Evolutionary conservation across 2,329 filamentous ascomycete species (phyloP).

Genomic region (Phoma herbarum): DNA sequence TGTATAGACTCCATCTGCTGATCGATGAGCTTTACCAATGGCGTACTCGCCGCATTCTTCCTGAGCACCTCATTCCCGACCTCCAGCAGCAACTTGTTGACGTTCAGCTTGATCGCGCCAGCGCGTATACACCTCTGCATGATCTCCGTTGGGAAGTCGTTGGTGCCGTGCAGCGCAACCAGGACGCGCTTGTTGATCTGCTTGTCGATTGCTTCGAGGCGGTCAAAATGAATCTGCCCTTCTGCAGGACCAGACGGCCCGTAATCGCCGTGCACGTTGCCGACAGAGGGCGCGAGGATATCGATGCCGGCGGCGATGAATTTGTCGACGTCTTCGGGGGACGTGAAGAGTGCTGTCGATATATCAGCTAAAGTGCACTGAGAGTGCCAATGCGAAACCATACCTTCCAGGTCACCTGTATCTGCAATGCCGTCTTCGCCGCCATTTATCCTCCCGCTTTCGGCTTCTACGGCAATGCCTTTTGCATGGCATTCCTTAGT

Average conservation of each 20-base stretch:
- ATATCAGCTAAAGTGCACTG: not conserved
- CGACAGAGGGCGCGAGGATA: constrained; percentile 76
- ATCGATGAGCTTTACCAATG: constrained; percentile 54
- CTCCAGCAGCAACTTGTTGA: constrained; percentile 63
- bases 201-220: constrained; percentile 41
- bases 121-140: constrained; percentile 61
- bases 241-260: constrained; percentile 63
- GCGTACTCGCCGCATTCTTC: constrained; percentile 48
- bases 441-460: constrained; percentile 74
- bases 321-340: constrained; percentile 71
- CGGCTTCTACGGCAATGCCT: constrained; percentile 73
- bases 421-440: constrained; percentile 78
- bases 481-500: constrained; percentile 68
- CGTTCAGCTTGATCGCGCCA: constrained; percentile 66
- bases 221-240: constrained; percentile 45
- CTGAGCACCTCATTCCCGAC: constrained; percentile 56
- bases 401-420: constrained; percentile 67
- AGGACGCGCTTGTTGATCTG: constrained; percentile 54
- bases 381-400: not conserved
- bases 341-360: constrained; percentile 63
- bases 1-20: constrained; percentile 56
- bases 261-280: constrained; percentile 79
- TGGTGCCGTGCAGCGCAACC: constrained; percentile 66
- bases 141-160: constrained; percentile 61
- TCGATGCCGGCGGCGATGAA: constrained; percentile 76